Evolutionary conservation across 495 filamentous ascomycete species (phyloP), one percentile per base, ranked within the genome.

Genomic region (Neurospora cerealis): DNA sequence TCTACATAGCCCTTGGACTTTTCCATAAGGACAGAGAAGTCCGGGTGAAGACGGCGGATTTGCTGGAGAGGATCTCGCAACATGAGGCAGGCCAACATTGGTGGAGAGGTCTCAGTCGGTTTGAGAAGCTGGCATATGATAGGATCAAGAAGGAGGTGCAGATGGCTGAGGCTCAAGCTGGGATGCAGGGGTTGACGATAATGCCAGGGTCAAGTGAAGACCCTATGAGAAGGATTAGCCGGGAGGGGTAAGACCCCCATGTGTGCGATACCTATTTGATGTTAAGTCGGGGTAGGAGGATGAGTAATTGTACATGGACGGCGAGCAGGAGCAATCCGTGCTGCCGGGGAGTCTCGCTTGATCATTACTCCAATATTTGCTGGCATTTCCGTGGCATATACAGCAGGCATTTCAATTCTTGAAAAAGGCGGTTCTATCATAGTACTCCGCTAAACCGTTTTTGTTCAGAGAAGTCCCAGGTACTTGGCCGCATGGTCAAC

Each of bases 31-130:
- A 93, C 72, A 85, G 85, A 40, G 92, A 92, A 72, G 94, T 97
- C 36, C 88, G 96, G 48, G 83, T 93, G 76, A 89, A 89, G 46
- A 91, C 91, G 5, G 93, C 92, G 19, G 92, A 92, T 42, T 85
- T 98, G 44, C 82, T 99, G 32, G 94, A 94, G 74, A 86, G 94
- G 17, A 92, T 99, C 70, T 87, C 89, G 70, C 88, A 88, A 66
- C 95, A 99, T 83, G 91, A 95, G 79, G 96, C 93, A 37, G 96
- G 96, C 1, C 89, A 93, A 73, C 94, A 97, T 80, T 98, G 96
- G 86, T 99, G 95, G 93, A 88, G 87, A 74, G 88, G 88, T 28
- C 81, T 99, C 66, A 95, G 93, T 72, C 86, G 94, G 73, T 99
- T 97, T 76, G 90, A 94, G 74, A 97, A 95, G 83, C 80, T 96